phyloP scores from a whole-genome alignment of 805 yeast species.

The Spathaspora passalidarum region DNA sequence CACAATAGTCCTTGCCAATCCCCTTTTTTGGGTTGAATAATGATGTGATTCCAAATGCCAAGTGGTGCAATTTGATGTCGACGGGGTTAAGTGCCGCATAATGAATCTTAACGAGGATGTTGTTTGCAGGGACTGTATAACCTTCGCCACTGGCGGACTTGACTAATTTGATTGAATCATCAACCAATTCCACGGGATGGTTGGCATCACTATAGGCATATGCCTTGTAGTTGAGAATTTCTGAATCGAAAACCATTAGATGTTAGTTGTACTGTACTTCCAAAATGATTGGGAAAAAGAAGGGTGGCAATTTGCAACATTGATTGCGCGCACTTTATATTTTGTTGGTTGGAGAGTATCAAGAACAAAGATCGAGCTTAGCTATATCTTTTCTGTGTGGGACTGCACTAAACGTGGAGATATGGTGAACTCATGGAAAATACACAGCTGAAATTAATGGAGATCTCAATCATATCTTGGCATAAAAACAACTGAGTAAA shows the following conservation, averaged over 20 bases:
- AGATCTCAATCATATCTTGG: too few species aligned
- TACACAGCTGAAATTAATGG: too few species aligned
- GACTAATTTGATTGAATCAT: constrained; percentile 9
- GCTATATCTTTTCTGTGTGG: too few species aligned
- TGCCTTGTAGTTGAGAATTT: constrained; percentile 15
- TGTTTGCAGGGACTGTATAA: constrained; percentile 12
- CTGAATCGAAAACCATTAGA: constrained; percentile 13
- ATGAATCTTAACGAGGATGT: constrained; percentile 29
- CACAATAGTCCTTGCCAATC: constrained; percentile 32
- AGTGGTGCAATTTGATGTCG: constrained; percentile 22
- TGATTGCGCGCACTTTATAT: too few species aligned
- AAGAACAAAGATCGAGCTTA: too few species aligned
- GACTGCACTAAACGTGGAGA: too few species aligned
- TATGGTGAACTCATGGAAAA: too few species aligned
- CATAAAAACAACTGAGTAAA: too few species aligned
- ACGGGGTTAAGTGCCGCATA: constrained; percentile 34
- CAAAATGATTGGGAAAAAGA: too few species aligned
- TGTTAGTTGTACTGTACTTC: too few species aligned
- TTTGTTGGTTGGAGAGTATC: too few species aligned
- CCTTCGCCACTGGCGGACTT: constrained; percentile 11
- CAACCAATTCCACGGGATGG: constrained; percentile 12
- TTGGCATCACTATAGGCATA: constrained; percentile 12
- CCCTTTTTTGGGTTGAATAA: constrained; percentile 15
- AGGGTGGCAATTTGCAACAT: too few species aligned
- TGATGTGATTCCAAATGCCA: constrained; percentile 8